phyloP scores from a whole-genome alignment of 73 alveolate species.

The Paramecium octaurelia region DNA sequence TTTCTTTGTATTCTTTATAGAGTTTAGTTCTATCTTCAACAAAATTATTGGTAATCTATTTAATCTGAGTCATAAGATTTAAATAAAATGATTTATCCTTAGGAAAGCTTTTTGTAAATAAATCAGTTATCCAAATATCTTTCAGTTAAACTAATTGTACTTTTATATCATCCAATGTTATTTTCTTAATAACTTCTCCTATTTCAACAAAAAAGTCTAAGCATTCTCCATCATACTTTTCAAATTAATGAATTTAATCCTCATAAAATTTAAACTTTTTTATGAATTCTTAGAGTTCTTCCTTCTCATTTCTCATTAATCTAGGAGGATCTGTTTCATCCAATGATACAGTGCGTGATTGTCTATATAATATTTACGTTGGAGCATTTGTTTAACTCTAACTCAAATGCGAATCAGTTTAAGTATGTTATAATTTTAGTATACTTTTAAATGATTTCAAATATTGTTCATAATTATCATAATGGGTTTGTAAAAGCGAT shows the following conservation, averaged over 20 bases:
- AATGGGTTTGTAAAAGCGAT: not conserved
- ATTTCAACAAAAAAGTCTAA: not conserved
- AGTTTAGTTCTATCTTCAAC: not conserved
- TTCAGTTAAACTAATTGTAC: not conserved
- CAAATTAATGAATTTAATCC: not conserved
- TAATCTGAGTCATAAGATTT: not conserved
- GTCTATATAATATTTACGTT: not conserved
- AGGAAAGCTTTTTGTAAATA: not conserved
- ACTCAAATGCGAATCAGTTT: not conserved
- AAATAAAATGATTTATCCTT: not conserved
- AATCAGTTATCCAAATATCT: not conserved
- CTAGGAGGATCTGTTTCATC: slow-evolving; percentile 25
- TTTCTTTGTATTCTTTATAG: not conserved
- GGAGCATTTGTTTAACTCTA: not conserved
- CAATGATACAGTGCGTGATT: not conserved
- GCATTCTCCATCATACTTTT: slow-evolving; percentile 11
- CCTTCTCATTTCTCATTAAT: slow-evolving; percentile 17
- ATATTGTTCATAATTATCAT: not conserved
- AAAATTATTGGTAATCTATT: not conserved
- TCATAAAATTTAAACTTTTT: not conserved
- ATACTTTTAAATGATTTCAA: not conserved
- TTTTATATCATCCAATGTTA: not conserved
- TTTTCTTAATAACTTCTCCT: not conserved
- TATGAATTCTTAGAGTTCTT: not conserved
- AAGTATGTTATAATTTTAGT: not conserved